Evolutionary conservation across 202 grass and related monocot species (phyloP).

Genomic region (Sporobolus alterniflorus): DNA sequence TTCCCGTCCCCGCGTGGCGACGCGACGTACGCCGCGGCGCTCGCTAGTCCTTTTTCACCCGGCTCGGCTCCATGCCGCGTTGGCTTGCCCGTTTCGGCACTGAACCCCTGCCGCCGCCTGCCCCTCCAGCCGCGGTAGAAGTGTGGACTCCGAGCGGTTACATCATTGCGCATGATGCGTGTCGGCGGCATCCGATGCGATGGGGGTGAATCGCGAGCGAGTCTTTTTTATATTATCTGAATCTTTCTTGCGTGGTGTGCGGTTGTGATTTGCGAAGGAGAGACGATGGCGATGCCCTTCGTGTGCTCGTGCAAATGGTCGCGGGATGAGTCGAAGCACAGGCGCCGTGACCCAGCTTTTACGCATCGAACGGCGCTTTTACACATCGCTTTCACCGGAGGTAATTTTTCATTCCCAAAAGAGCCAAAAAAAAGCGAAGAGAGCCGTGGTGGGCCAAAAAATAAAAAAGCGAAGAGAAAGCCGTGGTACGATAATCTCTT

Average conservation of each 20-base stretch:
- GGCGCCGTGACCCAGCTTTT: neutral
- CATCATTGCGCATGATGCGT: neutral
- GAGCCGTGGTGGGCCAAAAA: neutral
- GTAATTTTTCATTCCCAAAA: neutral
- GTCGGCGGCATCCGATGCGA: conserved; percentile 15
- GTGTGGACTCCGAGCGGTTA: neutral
- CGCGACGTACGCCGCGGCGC: neutral
- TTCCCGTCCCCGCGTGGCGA: neutral
- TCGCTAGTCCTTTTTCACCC: neutral
- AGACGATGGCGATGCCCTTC: neutral
- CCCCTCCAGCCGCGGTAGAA: neutral
- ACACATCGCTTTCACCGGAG: neutral
- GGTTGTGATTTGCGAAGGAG: neutral
- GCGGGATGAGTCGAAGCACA: neutral
- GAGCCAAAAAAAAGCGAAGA: neutral
- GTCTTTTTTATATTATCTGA: too few species aligned
- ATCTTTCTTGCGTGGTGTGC: neutral
- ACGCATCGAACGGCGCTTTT: neutral
- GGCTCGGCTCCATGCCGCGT: neutral
- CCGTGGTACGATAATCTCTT: neutral
- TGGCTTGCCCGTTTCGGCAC: neutral
- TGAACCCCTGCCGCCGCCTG: neutral
- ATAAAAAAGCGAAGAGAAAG: neutral
- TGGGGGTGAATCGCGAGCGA: neutral
- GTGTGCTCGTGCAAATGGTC: neutral